A percentile compares a stretch with the other conserved stretches of the same genome.
Evolutionary conservation across 805 yeast genomes (phyloP).

Genomic region (Kregervanrija pseudodelftensis): DNA sequence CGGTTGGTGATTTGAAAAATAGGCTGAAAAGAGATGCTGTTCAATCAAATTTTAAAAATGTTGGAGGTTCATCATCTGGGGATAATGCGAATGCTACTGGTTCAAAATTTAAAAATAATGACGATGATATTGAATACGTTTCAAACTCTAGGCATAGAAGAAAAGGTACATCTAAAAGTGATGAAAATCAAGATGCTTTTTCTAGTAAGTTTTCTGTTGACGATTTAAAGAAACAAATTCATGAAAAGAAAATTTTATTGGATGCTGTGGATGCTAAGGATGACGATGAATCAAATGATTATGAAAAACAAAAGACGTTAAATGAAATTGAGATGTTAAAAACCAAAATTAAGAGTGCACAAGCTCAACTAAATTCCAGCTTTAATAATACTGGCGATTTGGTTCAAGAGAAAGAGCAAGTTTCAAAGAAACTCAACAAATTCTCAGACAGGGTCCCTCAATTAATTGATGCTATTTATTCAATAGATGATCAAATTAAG

Average conservation of each 20-base stretch:
- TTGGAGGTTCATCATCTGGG: not conserved
- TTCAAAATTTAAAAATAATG: constrained; percentile 68
- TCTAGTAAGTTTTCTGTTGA: constrained; percentile 37
- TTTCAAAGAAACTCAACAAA: constrained; percentile 50
- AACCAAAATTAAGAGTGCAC: constrained; percentile 44
- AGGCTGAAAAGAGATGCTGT: constrained; percentile 38
- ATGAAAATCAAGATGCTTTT: constrained; percentile 11
- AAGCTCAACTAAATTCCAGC: constrained; percentile 29
- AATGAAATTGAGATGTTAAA: constrained; percentile 62
- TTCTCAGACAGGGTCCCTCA: constrained; percentile 68
- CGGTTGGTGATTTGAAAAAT: constrained; percentile 64
- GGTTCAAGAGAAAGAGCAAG: constrained; percentile 38
- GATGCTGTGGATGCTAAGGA: constrained; percentile 69
- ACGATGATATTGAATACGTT: constrained; percentile 57
- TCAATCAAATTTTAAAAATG: constrained; percentile 7
- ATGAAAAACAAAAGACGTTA: constrained; percentile 30
- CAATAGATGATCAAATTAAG: constrained; percentile 63
- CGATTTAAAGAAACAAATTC: constrained; percentile 55
- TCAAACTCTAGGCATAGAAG: constrained; percentile 50
- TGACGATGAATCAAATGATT: constrained; percentile 31
- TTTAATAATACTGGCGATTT: constrained; percentile 25
- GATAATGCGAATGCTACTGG: constrained; percentile 28
- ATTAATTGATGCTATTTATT: constrained; percentile 54
- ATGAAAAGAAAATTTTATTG: constrained; percentile 63
- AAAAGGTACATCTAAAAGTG: constrained; percentile 16